Percentiles rank a stretch among this genome's conserved stretches.
These are phyloP conservation scores for Pluteus cervinus DNA, from an alignment of 768 basidiomycete species.

Conservation along the genomic window DNA sequence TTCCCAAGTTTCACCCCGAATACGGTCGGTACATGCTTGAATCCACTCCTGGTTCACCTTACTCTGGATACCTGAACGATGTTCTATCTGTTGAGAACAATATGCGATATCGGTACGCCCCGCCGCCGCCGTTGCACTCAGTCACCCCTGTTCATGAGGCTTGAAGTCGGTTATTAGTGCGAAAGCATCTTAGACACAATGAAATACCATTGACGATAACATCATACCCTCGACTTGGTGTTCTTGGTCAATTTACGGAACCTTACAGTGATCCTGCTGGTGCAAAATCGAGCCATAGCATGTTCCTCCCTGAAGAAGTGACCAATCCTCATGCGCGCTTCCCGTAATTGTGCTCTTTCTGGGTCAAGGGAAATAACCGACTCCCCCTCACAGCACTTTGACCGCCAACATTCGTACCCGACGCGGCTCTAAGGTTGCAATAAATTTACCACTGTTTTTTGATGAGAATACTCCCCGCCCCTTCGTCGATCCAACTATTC, in stretches of 20 bases:
- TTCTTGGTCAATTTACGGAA: slow-evolving; percentile 86
- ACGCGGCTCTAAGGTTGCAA: slow-evolving; percentile 89
- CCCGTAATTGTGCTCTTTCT: slow-evolving; percentile 61
- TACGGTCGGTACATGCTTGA: slow-evolving; percentile 99
- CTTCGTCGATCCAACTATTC: slow-evolving; percentile 90
- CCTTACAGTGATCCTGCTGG: slow-evolving; percentile 72
- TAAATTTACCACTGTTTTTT: slow-evolving; percentile 90
- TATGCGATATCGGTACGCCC: slow-evolving; percentile 82
- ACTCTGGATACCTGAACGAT: slow-evolving; percentile 82
- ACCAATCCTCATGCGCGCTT: slow-evolving; percentile 98
- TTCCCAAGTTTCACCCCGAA: slow-evolving; percentile 95
- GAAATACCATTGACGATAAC: slow-evolving; percentile 92
- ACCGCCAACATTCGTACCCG: slow-evolving; percentile 92
- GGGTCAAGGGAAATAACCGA: slow-evolving; percentile 6
- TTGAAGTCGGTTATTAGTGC: slow-evolving; percentile 73
- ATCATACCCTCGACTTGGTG: slow-evolving; percentile 91
- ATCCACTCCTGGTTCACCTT: slow-evolving; percentile 93
- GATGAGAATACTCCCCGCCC: slow-evolving; percentile 84
- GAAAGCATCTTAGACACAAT: slow-evolving; percentile 74
- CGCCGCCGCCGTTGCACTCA: background rate
- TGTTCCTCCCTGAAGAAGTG: slow-evolving; percentile 93
- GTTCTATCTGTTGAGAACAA: slow-evolving; percentile 87
- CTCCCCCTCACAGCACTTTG: slow-evolving; percentile 61
- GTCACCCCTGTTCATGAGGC: background rate
- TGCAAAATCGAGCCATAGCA: slow-evolving; percentile 83